Base-by-base conservation (phyloP, 345 rosid species). In the Salix brachista region DNA sequence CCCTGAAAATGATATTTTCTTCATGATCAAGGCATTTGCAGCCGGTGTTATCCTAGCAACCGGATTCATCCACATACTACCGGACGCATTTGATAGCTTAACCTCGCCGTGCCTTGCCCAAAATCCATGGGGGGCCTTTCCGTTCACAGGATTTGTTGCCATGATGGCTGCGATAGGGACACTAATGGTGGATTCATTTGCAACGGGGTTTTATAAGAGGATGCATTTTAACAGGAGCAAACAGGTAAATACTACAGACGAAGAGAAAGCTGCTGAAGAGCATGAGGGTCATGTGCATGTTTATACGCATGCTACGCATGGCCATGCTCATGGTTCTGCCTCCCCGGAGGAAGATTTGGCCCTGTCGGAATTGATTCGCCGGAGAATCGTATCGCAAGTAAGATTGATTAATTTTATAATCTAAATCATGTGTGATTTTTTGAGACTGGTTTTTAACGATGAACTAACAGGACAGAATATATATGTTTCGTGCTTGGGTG, bases 11-110 rank as follows among this genome's bases (percentile, higher is more conserved):
- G 83, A 89, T 67, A 28, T 85, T 17, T 92, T 89, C 87, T 86
- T 88, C 84, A 81, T 83, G 80, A 82, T 92, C 28, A 89, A 87
- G 75, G 90, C 92, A 3, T 89, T 88, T 60, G 92, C 93, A 1
- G 89, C 95, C 0, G 95, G 95, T 8, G 92, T 88, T 26, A 92
- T 89, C 44, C 78, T 92, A 9, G 85, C 90, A 28, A 89, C 95
- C 1, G 89, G 93, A 7, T 89, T 88, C 77, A 58, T 92, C 42
- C 95, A 91, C 85, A 83, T 88, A 19, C 87, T 92, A 5, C 91
- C 96, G 0, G 88, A 90, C 3, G 89, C 96, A 2, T 89, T 87
- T n/a, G 82, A 87, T 8, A 78, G 70, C 62, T 80, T 90, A 75
- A 86, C 89, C 61, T 88, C 91, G 14, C 87, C 92, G 4, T 88